These are phyloP conservation scores for Pseudogymnoascus sp. DNA, from an alignment of 2,329 filamentous ascomycete genomes.

Conservation along the genomic window DNA sequence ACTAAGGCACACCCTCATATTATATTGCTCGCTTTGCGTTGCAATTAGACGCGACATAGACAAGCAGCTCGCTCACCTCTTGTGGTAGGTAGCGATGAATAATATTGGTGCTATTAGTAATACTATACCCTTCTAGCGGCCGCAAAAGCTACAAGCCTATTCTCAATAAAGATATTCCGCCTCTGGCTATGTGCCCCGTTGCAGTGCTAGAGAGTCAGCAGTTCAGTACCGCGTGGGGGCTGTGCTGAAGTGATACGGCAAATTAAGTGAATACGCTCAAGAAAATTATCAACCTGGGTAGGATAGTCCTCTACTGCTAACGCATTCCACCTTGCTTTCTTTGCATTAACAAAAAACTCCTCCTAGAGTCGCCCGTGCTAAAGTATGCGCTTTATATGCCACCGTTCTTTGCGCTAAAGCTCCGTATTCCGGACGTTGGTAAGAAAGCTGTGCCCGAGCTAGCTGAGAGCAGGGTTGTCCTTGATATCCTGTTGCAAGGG, in stretches of 20 bases:
- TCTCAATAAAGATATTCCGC: no score
- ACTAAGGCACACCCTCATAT: no score
- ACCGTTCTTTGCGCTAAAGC: no score
- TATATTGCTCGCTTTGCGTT: no score
- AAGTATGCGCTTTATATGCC: no score
- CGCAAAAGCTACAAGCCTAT: constrained; percentile 13
- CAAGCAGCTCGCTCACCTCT: constrained; percentile 20
- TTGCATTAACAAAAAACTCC: constrained; percentile 6
- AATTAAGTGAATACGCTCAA: background rate
- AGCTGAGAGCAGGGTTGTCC: constrained; percentile 7
- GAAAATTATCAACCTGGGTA: constrained; percentile 11
- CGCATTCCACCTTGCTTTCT: background rate
- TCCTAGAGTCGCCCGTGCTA: background rate
- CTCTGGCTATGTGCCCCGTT: background rate
- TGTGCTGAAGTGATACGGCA: background rate
- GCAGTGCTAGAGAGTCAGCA: constrained; percentile 9
- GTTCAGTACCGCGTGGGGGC: constrained; percentile 7
- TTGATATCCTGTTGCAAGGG: constrained; percentile 6
- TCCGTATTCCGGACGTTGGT: no score
- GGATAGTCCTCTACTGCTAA: background rate
- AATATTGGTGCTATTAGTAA: constrained; percentile 17
- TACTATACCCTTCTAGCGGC: constrained; percentile 19
- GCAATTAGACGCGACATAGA: constrained; percentile 2
- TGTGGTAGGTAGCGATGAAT: constrained; percentile 22
- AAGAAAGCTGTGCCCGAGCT: no score